phyloP scores from a whole-genome alignment of 768 basidiomycete genomes.

The Steccherinum ochraceum region DNA sequence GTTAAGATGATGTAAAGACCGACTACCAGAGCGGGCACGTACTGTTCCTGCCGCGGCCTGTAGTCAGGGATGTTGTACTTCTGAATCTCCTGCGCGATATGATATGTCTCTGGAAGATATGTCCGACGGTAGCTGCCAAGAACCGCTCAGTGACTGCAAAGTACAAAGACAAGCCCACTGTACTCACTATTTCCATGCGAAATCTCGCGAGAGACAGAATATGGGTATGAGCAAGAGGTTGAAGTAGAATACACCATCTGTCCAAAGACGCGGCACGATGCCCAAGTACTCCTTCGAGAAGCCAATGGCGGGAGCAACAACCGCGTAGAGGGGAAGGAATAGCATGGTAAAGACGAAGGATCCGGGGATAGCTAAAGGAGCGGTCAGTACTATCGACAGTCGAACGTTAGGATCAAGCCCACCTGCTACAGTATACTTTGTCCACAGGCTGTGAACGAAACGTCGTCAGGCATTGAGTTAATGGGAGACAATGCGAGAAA shows the following conservation, averaged over 20 bases:
- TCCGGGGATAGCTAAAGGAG: constrained; percentile 78
- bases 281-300: constrained; percentile 90
- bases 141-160: constrained; percentile 6
- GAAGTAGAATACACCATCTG: constrained; percentile 84
- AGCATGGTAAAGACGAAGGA: constrained; percentile 97
- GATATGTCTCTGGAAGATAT: constrained; percentile 88
- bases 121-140: constrained; percentile 76
- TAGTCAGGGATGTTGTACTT: constrained; percentile 98
- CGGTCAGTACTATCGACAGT: no score
- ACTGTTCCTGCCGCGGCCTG: constrained; percentile 96
- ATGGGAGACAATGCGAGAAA: constrained; percentile 10
- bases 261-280: constrained; percentile 88
- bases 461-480: background rate
- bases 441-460: constrained; percentile 74
- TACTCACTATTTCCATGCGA: constrained; percentile 95
- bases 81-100: constrained; percentile 98
- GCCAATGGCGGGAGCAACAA: constrained; percentile 77
- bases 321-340: constrained; percentile 86
- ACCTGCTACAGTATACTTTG: constrained; percentile 96
- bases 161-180: background rate
- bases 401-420: constrained; percentile 15
- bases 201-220: constrained; percentile 81
- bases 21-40: constrained; percentile 25
- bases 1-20: background rate
- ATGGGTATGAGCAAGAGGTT: constrained; percentile 78